Evolutionary conservation across 2,329 filamentous ascomycete species (phyloP).

Genomic region (Fusarium pseudograminearum): DNA sequence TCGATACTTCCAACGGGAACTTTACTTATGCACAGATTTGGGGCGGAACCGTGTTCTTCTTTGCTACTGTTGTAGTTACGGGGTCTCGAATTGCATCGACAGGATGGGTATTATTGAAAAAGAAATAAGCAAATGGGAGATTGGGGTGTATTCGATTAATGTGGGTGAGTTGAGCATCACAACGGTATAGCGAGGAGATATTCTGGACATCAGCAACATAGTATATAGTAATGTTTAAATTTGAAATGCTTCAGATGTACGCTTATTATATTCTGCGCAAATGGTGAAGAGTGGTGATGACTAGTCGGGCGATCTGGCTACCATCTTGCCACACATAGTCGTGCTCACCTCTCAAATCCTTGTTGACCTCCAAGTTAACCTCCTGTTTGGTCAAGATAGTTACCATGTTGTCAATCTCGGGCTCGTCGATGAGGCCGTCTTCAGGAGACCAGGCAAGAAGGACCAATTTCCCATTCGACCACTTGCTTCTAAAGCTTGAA

Average conservation of each 20-base stretch:
- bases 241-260: neutral
- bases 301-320: constrained; percentile 63
- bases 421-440: constrained; percentile 65
- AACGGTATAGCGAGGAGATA: neutral
- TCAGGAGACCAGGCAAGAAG: constrained; percentile 61
- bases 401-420: constrained; percentile 70
- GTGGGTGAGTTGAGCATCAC: neutral
- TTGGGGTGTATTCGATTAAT: neutral
- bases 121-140: constrained; percentile 31
- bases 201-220: neutral
- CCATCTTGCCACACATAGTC: constrained; percentile 74
- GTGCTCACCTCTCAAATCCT: constrained; percentile 68
- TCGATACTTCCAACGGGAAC: constrained; percentile 42
- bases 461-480: constrained; percentile 51
- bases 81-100: constrained; percentile 53
- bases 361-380: constrained; percentile 50
- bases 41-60: constrained; percentile 57
- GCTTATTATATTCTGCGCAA: constrained; percentile 20
- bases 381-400: constrained; percentile 57
- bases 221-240: constrained; percentile 34
- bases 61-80: constrained; percentile 50
- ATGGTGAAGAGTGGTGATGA: constrained; percentile 50
- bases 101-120: constrained; percentile 55
- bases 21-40: constrained; percentile 62
- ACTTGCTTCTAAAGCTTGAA: constrained; percentile 57